phyloP scores from a whole-genome alignment of 139 green algal genomes.

The Desmodesmus armatus region DNA sequence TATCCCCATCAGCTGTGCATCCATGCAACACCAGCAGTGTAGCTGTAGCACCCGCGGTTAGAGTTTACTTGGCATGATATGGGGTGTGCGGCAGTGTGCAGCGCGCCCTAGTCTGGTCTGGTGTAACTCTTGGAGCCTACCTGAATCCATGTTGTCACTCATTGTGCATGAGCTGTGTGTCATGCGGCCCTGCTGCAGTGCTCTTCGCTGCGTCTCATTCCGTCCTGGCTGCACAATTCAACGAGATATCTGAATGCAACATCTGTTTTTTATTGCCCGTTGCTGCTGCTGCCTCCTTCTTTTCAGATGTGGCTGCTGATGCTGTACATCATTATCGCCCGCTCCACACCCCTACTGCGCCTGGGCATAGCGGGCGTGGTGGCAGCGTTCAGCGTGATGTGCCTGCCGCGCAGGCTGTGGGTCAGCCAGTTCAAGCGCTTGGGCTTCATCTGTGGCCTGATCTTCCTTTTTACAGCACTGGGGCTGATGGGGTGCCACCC shows the following conservation, averaged over 20 bases:
- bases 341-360: conserved; percentile 52
- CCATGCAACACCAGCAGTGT: too few relatives aligned
- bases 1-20: too few relatives aligned
- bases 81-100: too few relatives aligned
- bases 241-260: too few relatives aligned
- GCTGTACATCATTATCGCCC: conserved; percentile 75
- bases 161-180: too few relatives aligned
- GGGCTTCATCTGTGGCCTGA: conserved; percentile 61
- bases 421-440: conserved; percentile 75
- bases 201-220: too few relatives aligned
- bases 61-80: too few relatives aligned
- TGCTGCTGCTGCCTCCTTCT: neutral
- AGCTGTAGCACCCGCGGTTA: too few relatives aligned
- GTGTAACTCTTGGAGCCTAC: too few relatives aligned
- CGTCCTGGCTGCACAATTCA: neutral
- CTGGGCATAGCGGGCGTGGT: conserved; percentile 56
- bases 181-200: too few relatives aligned
- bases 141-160: too few relatives aligned
- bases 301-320: conserved; percentile 79
- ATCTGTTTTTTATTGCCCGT: neutral
- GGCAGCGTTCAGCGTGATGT: conserved; percentile 54
- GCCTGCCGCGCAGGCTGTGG: conserved; percentile 71
- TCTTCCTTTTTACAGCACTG: conserved; percentile 72
- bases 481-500: conserved; percentile 75
- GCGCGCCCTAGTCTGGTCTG: too few relatives aligned